phyloP scores from a whole-genome alignment of 495 filamentous ascomycete species.

The Daldinia concentrica region DNA sequence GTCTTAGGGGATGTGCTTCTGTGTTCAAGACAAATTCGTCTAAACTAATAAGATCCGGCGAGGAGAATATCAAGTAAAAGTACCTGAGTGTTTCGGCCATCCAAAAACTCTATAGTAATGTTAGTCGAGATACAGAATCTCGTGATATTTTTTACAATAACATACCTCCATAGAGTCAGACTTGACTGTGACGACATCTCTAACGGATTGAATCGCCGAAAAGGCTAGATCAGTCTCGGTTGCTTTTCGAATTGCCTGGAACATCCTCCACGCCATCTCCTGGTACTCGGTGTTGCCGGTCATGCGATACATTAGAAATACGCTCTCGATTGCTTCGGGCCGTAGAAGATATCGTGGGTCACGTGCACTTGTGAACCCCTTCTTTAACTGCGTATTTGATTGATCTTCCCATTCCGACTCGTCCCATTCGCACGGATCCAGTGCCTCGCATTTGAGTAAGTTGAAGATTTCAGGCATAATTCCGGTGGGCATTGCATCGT shows the following conservation, averaged over 20 bases:
- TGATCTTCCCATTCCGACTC: conserved; percentile 23
- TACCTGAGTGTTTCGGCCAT: conserved; percentile 82
- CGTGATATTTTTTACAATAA: not conserved
- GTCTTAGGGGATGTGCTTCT: conserved; percentile 77
- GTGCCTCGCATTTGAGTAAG: conserved; percentile 60
- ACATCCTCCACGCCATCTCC: conserved; percentile 82
- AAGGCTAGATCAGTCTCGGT: conserved; percentile 62
- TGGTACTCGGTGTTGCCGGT: conserved; percentile 73
- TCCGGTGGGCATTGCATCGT: conserved; percentile 71
- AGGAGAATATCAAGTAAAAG: conserved; percentile 82
- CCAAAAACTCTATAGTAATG: conserved; percentile 57
- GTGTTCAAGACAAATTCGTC: conserved; percentile 67
- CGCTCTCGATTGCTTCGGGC: conserved; percentile 75
- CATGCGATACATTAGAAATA: conserved; percentile 80
- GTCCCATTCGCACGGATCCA: conserved; percentile 43
- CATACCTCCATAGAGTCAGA: conserved; percentile 57
- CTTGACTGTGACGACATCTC: conserved; percentile 40
- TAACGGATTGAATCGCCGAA: conserved; percentile 43
- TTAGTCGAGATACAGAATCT: conserved; percentile 16
- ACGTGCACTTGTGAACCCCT: conserved; percentile 42
- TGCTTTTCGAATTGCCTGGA: conserved; percentile 66
- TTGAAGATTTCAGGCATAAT: conserved; percentile 79
- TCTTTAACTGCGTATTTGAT: conserved; percentile 25
- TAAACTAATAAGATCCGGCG: conserved; percentile 72
- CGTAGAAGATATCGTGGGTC: conserved; percentile 57